phyloP scores from a whole-genome alignment of 352 stramenopile genomes.

The Globisporangium yorkense region DNA sequence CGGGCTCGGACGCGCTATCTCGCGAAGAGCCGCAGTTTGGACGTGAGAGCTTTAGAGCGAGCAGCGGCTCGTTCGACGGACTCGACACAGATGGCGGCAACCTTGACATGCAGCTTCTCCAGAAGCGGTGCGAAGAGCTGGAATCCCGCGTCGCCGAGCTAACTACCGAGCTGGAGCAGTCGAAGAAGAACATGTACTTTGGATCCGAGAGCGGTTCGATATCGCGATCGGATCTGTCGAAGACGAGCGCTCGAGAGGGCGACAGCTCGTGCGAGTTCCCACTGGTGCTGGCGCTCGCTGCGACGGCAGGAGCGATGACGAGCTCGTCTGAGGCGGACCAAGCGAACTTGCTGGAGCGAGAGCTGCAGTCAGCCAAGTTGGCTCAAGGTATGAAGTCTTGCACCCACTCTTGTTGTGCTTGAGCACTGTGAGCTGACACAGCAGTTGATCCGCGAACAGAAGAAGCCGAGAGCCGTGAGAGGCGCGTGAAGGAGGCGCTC shows the following conservation, averaged over 20 bases:
- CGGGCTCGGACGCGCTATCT: conserved; percentile 5
- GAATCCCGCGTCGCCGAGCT: conserved; percentile 59
- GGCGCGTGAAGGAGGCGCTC: conserved; percentile 35
- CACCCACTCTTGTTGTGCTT: neutral
- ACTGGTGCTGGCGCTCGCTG: conserved; percentile 69
- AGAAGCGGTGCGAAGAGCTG: conserved; percentile 67
- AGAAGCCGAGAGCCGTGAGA: conserved; percentile 14
- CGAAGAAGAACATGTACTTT: conserved; percentile 69
- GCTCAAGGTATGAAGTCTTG: conserved; percentile 28
- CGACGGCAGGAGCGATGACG: conserved; percentile 62
- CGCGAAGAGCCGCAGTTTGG: conserved; percentile 11
- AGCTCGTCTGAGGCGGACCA: conserved; percentile 63
- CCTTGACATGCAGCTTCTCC: conserved; percentile 44
- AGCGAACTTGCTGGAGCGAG: conserved; percentile 53
- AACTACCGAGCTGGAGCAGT: conserved; percentile 59
- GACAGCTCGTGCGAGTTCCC: conserved; percentile 82
- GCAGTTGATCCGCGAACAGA: neutral
- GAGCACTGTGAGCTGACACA: neutral
- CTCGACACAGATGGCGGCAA: conserved; percentile 15
- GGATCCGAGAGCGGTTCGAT: conserved; percentile 67
- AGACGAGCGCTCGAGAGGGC: conserved; percentile 51
- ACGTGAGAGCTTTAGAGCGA: conserved; percentile 19
- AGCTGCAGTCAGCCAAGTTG: conserved; percentile 45
- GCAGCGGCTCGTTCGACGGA: conserved; percentile 14
- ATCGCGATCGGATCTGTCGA: conserved; percentile 59